Evolutionary conservation across 2,329 filamentous ascomycete species (phyloP).

Genomic region (Colletotrichum orbiculare): DNA sequence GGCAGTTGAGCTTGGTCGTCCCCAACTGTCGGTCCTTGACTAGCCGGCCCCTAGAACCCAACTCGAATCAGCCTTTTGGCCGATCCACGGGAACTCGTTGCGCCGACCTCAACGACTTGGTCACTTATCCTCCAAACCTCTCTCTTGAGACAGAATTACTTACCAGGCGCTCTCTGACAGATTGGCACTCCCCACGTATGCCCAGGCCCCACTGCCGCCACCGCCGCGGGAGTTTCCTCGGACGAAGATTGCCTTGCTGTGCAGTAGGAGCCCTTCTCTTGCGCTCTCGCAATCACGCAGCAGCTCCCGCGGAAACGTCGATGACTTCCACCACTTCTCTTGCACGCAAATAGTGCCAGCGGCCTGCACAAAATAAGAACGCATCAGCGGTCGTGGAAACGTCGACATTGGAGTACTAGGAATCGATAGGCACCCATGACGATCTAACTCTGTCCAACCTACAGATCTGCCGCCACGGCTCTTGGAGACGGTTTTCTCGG

Average conservation of each 20-base stretch:
- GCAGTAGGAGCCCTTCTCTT: conserved; percentile 80
- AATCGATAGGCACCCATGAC: conserved; percentile 27
- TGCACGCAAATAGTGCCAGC: conserved; percentile 89
- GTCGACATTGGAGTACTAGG: conserved; percentile 21
- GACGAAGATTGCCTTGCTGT: conserved; percentile 81
- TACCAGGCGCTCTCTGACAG: conserved; percentile 93
- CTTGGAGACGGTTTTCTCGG: conserved; percentile 71
- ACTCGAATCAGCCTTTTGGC: conserved; percentile 34
- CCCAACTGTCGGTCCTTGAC: conserved; percentile 75
- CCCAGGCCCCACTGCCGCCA: conserved; percentile 67
- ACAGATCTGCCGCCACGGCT: conserved; percentile 73
- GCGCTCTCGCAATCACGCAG: conserved; percentile 81
- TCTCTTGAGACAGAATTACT: conserved; percentile 46
- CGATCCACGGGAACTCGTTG: conserved; percentile 26
- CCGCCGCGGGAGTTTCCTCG: conserved; percentile 36
- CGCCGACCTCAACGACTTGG: conserved; percentile 3
- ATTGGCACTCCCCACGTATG: conserved; percentile 91
- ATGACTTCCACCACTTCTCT: conserved; percentile 75
- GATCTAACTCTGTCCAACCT: conserved; percentile 44
- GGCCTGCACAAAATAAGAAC: conserved; percentile 52
- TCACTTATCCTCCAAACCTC: background rate
- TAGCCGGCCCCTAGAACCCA: conserved; percentile 74
- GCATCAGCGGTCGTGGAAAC: conserved; percentile 20
- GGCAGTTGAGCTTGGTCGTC: conserved; percentile 79
- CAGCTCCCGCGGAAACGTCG: conserved; percentile 76